phyloP scores from a whole-genome alignment of 2,329 filamentous ascomycete genomes.

The Gremmenia infestans region DNA sequence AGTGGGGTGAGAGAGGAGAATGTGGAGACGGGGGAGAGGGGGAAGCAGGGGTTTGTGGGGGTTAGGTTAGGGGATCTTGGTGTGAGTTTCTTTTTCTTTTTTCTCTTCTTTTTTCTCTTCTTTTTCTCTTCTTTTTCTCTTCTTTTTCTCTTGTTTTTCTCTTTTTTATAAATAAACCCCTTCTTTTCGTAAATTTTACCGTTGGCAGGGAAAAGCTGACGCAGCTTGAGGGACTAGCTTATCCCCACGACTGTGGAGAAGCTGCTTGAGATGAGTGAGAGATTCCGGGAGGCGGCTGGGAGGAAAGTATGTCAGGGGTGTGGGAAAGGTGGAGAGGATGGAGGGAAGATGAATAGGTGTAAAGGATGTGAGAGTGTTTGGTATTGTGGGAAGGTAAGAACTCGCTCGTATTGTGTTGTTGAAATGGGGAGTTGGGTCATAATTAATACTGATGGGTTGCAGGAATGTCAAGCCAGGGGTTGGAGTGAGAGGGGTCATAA shows the following conservation, averaged over 20 bases:
- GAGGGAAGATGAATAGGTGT: conserved; percentile 19
- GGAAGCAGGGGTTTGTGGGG: conserved; percentile 26
- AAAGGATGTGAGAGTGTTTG: conserved; percentile 26
- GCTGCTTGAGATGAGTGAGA: conserved; percentile 15
- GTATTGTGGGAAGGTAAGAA: conserved; percentile 29
- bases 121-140: no score
- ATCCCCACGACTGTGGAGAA: conserved; percentile 22
- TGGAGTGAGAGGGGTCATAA: conserved; percentile 28
- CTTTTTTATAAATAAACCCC: not conserved
- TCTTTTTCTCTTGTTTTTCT: no score
- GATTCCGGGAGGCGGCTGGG: not conserved
- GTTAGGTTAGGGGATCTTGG: conserved; percentile 12
- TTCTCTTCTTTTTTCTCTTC: no score
- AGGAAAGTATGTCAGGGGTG: conserved; percentile 21
- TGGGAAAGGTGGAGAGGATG: conserved; percentile 3
- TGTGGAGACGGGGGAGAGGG: conserved; percentile 1
- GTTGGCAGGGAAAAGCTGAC: not conserved
- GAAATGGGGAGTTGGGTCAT: not conserved
- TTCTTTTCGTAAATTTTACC: no score
- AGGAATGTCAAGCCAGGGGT: conserved; percentile 26
- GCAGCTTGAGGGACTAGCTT: conserved; percentile 13
- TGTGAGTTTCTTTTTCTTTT: not conserved
- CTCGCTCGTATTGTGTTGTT: not conserved
- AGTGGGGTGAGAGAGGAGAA: conserved; percentile 11
- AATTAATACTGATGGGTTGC: not conserved